Evolutionary conservation across 1,284 basidiomycete species (phyloP).

Genomic region (Filobasidium uniguttulatum): DNA sequence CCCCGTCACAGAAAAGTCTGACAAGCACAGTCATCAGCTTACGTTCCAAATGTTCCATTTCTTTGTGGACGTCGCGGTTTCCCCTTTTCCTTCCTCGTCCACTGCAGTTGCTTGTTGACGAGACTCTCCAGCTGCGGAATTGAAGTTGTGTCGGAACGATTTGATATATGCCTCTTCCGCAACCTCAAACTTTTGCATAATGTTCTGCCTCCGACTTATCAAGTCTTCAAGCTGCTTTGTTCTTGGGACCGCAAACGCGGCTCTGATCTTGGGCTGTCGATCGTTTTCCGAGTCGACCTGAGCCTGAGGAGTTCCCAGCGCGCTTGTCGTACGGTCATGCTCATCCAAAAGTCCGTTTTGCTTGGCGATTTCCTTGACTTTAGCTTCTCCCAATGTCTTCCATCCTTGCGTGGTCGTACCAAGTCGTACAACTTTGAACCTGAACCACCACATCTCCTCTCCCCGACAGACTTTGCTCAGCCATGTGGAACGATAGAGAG

Average conservation of each 20-base stretch:
- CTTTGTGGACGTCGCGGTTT: background rate
- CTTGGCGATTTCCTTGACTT: constrained; percentile 13
- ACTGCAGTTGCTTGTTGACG: background rate
- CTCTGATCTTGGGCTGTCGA: background rate
- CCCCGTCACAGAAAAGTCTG: no score
- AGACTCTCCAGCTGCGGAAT: no score
- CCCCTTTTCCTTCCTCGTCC: background rate
- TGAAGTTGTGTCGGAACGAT: constrained; percentile 43
- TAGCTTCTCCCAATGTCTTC: background rate
- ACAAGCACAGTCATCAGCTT: no score
- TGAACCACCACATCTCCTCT: constrained; percentile 44
- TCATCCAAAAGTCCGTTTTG: constrained; percentile 5
- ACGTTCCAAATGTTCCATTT: no score
- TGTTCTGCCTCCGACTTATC: constrained; percentile 55
- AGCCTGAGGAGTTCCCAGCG: no score
- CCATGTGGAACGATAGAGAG: constrained; percentile 48
- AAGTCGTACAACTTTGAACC: no score
- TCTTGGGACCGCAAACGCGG: constrained; percentile 40
- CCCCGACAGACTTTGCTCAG: constrained; percentile 49
- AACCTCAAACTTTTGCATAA: constrained; percentile 59
- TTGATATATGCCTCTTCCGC: constrained; percentile 62
- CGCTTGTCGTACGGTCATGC: no score
- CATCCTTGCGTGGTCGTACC: constrained; percentile 45
- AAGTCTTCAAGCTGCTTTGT: constrained; percentile 50
- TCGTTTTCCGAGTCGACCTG: background rate